Evolutionary conservation across 768 basidiomycete genomes (phyloP).

Genomic region (Leccinum rimulosum): DNA sequence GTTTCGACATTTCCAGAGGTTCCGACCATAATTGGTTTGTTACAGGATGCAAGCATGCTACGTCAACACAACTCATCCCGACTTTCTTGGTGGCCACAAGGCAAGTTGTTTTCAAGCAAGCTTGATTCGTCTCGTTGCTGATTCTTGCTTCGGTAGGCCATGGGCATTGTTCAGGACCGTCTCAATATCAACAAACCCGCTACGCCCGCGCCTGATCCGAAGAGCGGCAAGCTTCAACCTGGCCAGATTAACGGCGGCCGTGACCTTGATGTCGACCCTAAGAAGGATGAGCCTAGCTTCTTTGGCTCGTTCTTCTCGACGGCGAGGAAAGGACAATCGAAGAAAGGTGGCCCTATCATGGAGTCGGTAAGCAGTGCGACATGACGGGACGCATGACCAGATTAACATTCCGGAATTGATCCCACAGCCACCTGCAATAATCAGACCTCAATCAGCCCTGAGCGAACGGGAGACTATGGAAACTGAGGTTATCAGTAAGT

Average conservation of each 20-base stretch:
- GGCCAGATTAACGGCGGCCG: slow-evolving; percentile 85
- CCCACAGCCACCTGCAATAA: slow-evolving; percentile 72
- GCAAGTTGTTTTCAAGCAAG: slow-evolving; percentile 30
- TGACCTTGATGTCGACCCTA: slow-evolving; percentile 88
- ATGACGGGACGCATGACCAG: slow-evolving; percentile 13
- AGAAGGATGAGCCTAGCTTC: slow-evolving; percentile 89
- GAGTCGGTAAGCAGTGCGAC: slow-evolving; percentile 44
- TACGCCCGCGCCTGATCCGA: slow-evolving; percentile 54
- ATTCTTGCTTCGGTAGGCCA: slow-evolving; percentile 56
- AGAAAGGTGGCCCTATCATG: slow-evolving; percentile 59
- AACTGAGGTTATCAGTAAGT: slow-evolving; percentile 98
- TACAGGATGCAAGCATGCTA: slow-evolving; percentile 96
- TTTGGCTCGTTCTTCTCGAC: slow-evolving; percentile 94
- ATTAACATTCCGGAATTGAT: background rate
- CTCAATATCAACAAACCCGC: slow-evolving; percentile 80
- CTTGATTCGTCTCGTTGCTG: background rate
- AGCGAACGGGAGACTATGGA: slow-evolving; percentile 97
- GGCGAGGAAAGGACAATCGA: slow-evolving; percentile 56
- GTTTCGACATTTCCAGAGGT: background rate
- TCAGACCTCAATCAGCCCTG: slow-evolving; percentile 87
- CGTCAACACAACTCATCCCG: slow-evolving; percentile 98
- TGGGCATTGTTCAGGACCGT: slow-evolving; percentile 81
- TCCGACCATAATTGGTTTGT: slow-evolving; percentile 4
- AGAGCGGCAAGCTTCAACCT: slow-evolving; percentile 59
- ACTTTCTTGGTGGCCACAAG: slow-evolving; percentile 96